phyloP scores from a whole-genome alignment of 208 protist species.

The Trypanosoma caninum region DNA sequence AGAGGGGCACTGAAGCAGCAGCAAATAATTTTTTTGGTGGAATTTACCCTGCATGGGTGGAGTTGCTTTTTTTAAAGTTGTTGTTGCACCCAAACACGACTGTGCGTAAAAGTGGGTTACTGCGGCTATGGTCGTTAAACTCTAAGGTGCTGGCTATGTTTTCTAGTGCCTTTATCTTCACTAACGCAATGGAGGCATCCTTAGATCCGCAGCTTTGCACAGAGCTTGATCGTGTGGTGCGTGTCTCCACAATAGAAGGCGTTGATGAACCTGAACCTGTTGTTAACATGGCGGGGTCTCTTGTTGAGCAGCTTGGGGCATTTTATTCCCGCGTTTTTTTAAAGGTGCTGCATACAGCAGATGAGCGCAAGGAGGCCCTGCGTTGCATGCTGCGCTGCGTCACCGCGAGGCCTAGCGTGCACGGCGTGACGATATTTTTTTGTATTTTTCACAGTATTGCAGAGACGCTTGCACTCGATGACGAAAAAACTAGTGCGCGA shows the following conservation, averaged over 20 bases:
- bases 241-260: slow-evolving; percentile 60
- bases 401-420: slow-evolving; percentile 28
- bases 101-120: slow-evolving; percentile 67
- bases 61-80: slow-evolving; percentile 80
- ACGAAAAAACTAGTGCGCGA: slow-evolving; percentile 23
- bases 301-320: slow-evolving; percentile 40
- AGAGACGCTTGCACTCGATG: slow-evolving; percentile 25
- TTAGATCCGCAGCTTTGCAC: slow-evolving; percentile 66
- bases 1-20: not conserved
- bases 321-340: slow-evolving; percentile 69
- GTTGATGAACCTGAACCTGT: slow-evolving; percentile 66
- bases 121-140: slow-evolving; percentile 55
- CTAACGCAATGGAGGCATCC: slow-evolving; percentile 41
- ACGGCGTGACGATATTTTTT: slow-evolving; percentile 49
- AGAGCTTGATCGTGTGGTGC: slow-evolving; percentile 66
- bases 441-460: slow-evolving; percentile 54
- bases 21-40: slow-evolving; percentile 9
- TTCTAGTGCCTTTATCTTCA: slow-evolving; percentile 58
- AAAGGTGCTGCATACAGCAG: slow-evolving; percentile 21
- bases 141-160: slow-evolving; percentile 39
- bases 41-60: slow-evolving; percentile 62
- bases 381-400: slow-evolving; percentile 17
- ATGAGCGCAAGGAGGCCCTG: slow-evolving; percentile 46
- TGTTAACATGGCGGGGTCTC: slow-evolving; percentile 20
- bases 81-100: slow-evolving; percentile 76